Evolutionary conservation across 169 alveolate genomes (phyloP), one percentile per base, ranked within the genome.

Genomic region (Eimeria tenella): DNA sequence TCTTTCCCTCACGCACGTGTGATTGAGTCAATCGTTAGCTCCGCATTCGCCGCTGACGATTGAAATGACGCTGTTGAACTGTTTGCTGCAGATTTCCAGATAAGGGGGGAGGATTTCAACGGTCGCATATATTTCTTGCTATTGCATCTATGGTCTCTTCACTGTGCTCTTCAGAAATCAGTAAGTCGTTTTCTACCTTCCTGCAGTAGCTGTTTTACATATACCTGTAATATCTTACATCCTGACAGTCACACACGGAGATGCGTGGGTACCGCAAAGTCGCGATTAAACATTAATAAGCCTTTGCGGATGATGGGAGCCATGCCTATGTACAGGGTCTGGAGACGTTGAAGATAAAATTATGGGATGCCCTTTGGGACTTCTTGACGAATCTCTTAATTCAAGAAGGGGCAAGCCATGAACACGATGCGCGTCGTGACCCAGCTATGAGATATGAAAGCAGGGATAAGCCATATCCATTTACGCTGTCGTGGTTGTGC

Each of bases 331-430:
- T 0, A 17, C 86, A 91, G 95, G 73, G 89, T 49, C 82, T 56
- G 75, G 95, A 91, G 25, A 42, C 79, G 25, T 62, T 79, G 63
- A 79, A 79, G 86, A 79, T 55, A 13, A 52, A 77, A 60, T 79
- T 91, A 42, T 91, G 95, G 95, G 95, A 91, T 42, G 95, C 95
- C 25, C 50, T 91, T 21, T 77, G 86, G 84, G 95, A 91, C 42
- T 63, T 91, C 82, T 25, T 84, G 75, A 84, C 91, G 52, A 84
- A 84, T 56, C 25, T 60, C 79, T 77, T 84, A 11, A 52, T 84
- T 84, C 49, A 84, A 60, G 91, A 84, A 23, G 91, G 91, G 79
- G 91, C 79, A 84, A 84, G 91, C 62, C 65, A 56, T 65, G 25
- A 62, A 42, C 65, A 75, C 65, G 68, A 75, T 75, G 65, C 23